Percentiles rank a stretch among this genome's conserved stretches.
Evolutionary conservation across 2,329 filamentous ascomycete species (phyloP).

Genomic region (Lachnellula suecica): DNA sequence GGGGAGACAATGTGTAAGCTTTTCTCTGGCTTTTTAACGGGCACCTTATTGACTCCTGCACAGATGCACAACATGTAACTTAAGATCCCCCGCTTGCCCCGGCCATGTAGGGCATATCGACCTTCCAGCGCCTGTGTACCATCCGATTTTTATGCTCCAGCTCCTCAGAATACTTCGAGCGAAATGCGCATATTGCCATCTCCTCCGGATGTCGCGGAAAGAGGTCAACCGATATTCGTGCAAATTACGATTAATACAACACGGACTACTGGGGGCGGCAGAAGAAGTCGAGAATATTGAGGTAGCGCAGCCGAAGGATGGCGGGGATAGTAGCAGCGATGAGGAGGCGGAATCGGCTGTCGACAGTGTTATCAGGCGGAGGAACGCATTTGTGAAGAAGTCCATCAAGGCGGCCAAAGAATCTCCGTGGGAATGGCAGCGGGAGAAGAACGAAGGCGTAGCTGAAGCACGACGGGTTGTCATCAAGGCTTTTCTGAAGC

Average conservation of each 20-base stretch:
- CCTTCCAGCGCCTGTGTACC: conserved; percentile 88
- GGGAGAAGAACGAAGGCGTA: conserved; percentile 77
- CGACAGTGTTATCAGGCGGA: conserved; percentile 51
- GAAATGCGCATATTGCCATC: conserved; percentile 88
- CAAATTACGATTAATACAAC: conserved; percentile 81
- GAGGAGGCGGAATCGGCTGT: conserved; percentile 35
- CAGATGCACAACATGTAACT: conserved; percentile 90
- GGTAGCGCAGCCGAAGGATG: conserved; percentile 19
- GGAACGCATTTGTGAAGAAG: conserved; percentile 69
- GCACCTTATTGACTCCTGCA: conserved; percentile 15
- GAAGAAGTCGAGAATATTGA: conserved; percentile 45
- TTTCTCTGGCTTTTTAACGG: neutral
- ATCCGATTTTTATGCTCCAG: conserved; percentile 96
- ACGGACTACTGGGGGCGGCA: conserved; percentile 73
- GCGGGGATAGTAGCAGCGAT: conserved; percentile 22
- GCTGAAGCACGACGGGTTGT: conserved; percentile 73
- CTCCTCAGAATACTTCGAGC: conserved; percentile 80
- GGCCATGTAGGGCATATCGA: conserved; percentile 96
- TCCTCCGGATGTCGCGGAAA: conserved; percentile 75
- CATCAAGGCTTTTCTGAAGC: conserved; percentile 77
- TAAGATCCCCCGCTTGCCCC: conserved; percentile 78
- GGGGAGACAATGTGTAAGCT: conserved; percentile 77
- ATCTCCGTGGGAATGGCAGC: conserved; percentile 42
- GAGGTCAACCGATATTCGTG: conserved; percentile 78
- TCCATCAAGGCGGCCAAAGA: conserved; percentile 59